Percentiles rank a stretch among this genome's conserved stretches.
Conservation (phyloP, 2,329 filamentous ascomycete genomes). For the Colletotrichum shisoi region DNA sequence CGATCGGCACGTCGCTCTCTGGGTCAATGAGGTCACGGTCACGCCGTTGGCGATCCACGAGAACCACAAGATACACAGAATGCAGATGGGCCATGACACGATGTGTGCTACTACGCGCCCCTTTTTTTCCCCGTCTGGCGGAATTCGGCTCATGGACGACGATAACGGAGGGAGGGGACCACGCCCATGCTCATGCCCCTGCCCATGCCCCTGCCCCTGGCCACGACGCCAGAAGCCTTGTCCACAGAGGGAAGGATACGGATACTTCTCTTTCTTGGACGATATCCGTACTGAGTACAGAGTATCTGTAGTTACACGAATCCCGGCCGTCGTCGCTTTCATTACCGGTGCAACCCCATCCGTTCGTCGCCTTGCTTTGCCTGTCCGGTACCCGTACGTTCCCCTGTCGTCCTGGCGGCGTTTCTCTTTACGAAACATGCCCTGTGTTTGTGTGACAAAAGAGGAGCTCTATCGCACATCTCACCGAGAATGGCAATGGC, state of each 20-base stretch:
- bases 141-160: conserved; percentile 3
- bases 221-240: not conserved
- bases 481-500: not conserved
- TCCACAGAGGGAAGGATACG: not conserved
- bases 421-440: conserved; percentile 2
- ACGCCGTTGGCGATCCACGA: conserved; percentile 2
- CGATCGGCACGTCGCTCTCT: conserved; percentile 10
- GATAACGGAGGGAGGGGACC: not conserved
- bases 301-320: not conserved
- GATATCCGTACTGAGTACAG: no score
- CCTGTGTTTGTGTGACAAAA: not conserved
- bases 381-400: conserved; percentile 26
- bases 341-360: conserved; percentile 24
- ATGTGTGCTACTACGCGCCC: not conserved
- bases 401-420: conserved; percentile 12
- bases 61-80: not conserved
- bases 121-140: not conserved
- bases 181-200: no score
- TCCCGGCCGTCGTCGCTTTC: not conserved
- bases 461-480: not conserved
- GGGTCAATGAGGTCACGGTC: conserved; percentile 1
- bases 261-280: not conserved
- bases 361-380: conserved; percentile 23
- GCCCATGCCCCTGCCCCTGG: not conserved
- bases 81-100: not conserved